Evolutionary conservation across 352 stramenopile species (phyloP), one percentile per base, ranked within the genome.

Genomic region (Albugo laibachii): DNA sequence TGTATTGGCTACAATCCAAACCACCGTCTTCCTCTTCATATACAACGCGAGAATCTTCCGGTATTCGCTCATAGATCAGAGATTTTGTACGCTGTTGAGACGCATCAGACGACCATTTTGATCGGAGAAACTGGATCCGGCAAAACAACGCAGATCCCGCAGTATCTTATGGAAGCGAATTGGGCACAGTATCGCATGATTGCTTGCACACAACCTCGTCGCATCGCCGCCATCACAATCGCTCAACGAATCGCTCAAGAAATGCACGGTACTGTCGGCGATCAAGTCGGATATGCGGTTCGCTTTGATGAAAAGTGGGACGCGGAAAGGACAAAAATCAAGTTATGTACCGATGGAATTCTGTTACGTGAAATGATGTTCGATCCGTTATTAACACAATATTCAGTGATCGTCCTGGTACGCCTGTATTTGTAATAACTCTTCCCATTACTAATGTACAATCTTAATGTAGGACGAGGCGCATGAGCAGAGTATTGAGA

Each of bases 291-390:
- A 2, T 99, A 99, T 49, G 92, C 83, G 18, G 97, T 99, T 45
- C 91, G 96, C n/a, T 99, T 99, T 60, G 95, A 99, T 54, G 96
- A 97, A 48, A 82, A 95, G 34, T 85, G 70, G 66, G 65, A 83
- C 24, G 55, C 67, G 1, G 50, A 79, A 18, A 45, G 39, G 10
- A 99, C 96, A n/a, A 64, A 84, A 19, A 85, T 98, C 53, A 96
- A 97, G 63, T 99, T 99, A 70, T 96, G 98, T 71, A 99, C 96
- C 13, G 95, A 99, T 63, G 95, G 95, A 49, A 97, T 99, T 80
- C 66, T 99, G 35, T 63, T 99, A 39, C 72, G 95, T 39, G 96
- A 99, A 61, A 83, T 71, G 5, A 85, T 88, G 73, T 54, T 76
- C 35, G 76, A 88, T 45, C 76, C 76, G 36, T 49, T 88, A 47